Conservation (phyloP, 805 yeast genomes). For the Komagataella populi region DNA sequence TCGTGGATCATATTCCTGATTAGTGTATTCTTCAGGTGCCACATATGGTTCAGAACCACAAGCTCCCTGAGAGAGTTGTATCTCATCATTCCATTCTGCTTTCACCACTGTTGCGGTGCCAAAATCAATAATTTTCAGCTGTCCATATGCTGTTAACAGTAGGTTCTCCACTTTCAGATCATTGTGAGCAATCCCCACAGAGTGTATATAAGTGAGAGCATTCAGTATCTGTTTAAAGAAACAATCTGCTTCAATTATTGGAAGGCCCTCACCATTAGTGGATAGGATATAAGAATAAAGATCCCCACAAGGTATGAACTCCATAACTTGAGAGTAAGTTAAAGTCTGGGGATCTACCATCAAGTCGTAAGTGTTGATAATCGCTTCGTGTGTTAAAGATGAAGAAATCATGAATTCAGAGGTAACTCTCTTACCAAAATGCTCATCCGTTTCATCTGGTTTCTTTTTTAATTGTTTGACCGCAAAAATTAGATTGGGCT, state of each 20-base stretch:
- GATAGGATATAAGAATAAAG: slow-evolving; percentile 45
- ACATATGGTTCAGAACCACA: slow-evolving; percentile 87
- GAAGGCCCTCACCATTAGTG: slow-evolving; percentile 36
- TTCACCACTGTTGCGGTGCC: slow-evolving; percentile 87
- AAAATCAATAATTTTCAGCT: slow-evolving; percentile 66
- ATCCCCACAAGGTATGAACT: slow-evolving; percentile 85
- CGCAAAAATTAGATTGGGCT: slow-evolving; percentile 41
- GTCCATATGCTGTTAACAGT: slow-evolving; percentile 51
- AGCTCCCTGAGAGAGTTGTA: slow-evolving; percentile 56
- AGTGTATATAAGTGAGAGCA: slow-evolving; percentile 78
- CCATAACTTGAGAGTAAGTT: slow-evolving; percentile 85
- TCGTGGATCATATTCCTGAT: slow-evolving; percentile 56
- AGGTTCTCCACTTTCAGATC: slow-evolving; percentile 87
- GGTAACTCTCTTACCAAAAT: slow-evolving; percentile 60
- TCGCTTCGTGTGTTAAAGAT: slow-evolving; percentile 61
- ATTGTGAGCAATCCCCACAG: slow-evolving; percentile 88
- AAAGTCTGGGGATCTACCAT: slow-evolving; percentile 61
- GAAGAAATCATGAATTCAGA: slow-evolving; percentile 85
- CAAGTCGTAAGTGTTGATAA: slow-evolving; percentile 66
- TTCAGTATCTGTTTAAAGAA: slow-evolving; percentile 75
- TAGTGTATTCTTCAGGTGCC: slow-evolving; percentile 76
- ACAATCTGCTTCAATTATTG: slow-evolving; percentile 70
- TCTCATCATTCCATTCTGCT: slow-evolving; percentile 77
- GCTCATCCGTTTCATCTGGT: slow-evolving; percentile 39
- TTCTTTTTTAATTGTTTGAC: slow-evolving; percentile 64